Evolutionary conservation across 2,329 filamentous ascomycete genomes (phyloP).

Genomic region (Lecanicillium sp.): DNA sequence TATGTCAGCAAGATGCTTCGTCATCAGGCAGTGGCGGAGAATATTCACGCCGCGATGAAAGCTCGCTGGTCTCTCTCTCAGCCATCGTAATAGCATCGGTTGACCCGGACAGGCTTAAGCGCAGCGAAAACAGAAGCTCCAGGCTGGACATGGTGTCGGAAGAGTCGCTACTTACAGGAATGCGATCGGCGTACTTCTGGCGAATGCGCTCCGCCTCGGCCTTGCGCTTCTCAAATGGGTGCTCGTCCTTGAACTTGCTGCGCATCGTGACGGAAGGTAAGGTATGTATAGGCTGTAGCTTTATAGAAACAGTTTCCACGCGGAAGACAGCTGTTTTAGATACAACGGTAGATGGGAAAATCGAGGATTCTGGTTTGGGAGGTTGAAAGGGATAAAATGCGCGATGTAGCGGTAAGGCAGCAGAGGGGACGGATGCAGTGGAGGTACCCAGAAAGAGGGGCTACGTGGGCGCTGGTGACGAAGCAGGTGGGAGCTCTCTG

Average conservation of each 20-base stretch:
- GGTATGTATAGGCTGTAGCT: conserved; percentile 2
- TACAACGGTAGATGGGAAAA: conserved; percentile 7
- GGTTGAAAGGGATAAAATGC: conserved; percentile 6
- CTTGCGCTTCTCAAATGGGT: conserved; percentile 99
- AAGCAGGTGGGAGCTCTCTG: conserved; percentile 12
- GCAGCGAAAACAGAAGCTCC: too few species aligned
- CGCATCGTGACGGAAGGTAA: conserved; percentile 59
- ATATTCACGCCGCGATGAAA: conserved; percentile 2
- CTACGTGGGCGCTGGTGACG: conserved; percentile 10
- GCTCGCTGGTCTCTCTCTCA: too few species aligned
- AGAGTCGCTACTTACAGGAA: conserved; percentile 68
- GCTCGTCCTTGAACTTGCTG: conserved; percentile 99
- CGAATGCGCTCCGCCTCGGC: conserved; percentile 98
- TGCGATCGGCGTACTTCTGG: conserved; percentile 97
- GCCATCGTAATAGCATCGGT: too few species aligned
- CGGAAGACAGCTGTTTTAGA: not conserved
- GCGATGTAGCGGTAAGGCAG: conserved; percentile 14
- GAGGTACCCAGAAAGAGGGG: conserved; percentile 15
- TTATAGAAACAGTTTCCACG: too few species aligned
- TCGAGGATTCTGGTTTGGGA: not conserved
- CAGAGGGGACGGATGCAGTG: conserved; percentile 20
- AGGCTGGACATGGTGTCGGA: not conserved
- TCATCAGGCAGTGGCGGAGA: not conserved
- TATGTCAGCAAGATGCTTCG: not conserved
- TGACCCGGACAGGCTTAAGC: too few species aligned